A percentile compares a stretch with the other conserved stretches of the same genome.
phyloP scores from a whole-genome alignment of 805 yeast species.

The Jamesozyma rosinii region DNA sequence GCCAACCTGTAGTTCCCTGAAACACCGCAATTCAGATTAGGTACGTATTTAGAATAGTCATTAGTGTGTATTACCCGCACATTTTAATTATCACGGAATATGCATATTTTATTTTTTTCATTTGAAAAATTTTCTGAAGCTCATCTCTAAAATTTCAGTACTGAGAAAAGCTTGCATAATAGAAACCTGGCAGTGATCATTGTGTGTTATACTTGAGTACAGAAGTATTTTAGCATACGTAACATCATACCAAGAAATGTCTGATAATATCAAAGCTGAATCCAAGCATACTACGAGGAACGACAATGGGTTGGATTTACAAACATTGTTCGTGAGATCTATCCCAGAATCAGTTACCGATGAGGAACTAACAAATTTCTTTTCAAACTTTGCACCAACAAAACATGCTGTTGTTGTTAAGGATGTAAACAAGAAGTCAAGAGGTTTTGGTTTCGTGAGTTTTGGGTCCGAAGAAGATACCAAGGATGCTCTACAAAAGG shows the following conservation, averaged over 20 bases:
- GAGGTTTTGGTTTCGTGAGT: slow-evolving; percentile 94
- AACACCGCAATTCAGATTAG: not conserved
- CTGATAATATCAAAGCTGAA: not conserved
- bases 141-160: not conserved
- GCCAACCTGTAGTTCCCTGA: slow-evolving; percentile 8
- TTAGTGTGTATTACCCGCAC: not conserved
- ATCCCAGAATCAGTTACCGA: slow-evolving; percentile 74
- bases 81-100: too few species aligned
- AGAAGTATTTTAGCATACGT: too few species aligned
- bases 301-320: slow-evolving; percentile 31
- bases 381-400: slow-evolving; percentile 88
- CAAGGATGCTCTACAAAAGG: slow-evolving; percentile 54
- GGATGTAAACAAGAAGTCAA: slow-evolving; percentile 64
- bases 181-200: too few species aligned
- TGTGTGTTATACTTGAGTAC: too few species aligned
- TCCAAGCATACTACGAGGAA: not conserved
- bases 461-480: slow-evolving; percentile 83
- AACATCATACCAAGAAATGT: too few species aligned
- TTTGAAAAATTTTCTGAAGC: slow-evolving; percentile 19
- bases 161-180: not conserved
- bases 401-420: slow-evolving; percentile 88
- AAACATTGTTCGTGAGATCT: slow-evolving; percentile 76
- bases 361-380: slow-evolving; percentile 73
- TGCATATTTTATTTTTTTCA: not conserved
- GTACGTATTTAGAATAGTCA: not conserved